These are phyloP conservation scores for Lentinula raphanica DNA, from an alignment of 768 basidiomycete species.

Conservation along the genomic window DNA sequence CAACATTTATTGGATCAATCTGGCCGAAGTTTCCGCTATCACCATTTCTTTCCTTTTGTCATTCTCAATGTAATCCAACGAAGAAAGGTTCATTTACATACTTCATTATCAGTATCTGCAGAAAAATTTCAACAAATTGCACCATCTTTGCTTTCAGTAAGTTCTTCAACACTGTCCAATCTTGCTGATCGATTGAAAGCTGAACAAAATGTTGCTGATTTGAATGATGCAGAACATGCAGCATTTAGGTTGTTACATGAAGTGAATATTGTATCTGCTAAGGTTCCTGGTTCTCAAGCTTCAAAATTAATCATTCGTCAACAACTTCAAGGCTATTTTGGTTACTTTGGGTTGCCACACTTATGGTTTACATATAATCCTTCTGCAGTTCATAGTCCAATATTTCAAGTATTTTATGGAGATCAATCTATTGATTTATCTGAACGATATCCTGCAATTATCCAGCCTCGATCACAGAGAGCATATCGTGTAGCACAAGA, in stretches of 20 bases:
- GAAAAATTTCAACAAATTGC: too few relatives aligned
- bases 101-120: neutral
- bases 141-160: neutral
- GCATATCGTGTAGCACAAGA: constrained; percentile 22
- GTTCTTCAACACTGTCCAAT: neutral
- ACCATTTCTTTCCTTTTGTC: neutral
- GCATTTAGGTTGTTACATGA: constrained; percentile 18
- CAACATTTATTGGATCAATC: neutral
- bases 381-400: too few relatives aligned
- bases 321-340: constrained; percentile 22
- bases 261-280: constrained; percentile 26
- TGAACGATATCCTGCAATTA: constrained; percentile 16
- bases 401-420: constrained; percentile 25
- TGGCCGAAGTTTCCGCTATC: neutral
- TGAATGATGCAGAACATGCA: constrained; percentile 15
- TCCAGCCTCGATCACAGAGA: constrained; percentile 7
- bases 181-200: neutral
- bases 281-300: constrained; percentile 24
- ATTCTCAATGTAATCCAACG: neutral
- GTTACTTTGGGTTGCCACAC: constrained; percentile 23
- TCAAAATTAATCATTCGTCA: constrained; percentile 19
- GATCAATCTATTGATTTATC: constrained; percentile 5
- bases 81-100: neutral
- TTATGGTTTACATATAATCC: constrained; percentile 24
- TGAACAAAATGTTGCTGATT: neutral